Base-by-base conservation (phyloP, 2,329 filamentous ascomycete genomes). In the Fusarium sp. region DNA sequence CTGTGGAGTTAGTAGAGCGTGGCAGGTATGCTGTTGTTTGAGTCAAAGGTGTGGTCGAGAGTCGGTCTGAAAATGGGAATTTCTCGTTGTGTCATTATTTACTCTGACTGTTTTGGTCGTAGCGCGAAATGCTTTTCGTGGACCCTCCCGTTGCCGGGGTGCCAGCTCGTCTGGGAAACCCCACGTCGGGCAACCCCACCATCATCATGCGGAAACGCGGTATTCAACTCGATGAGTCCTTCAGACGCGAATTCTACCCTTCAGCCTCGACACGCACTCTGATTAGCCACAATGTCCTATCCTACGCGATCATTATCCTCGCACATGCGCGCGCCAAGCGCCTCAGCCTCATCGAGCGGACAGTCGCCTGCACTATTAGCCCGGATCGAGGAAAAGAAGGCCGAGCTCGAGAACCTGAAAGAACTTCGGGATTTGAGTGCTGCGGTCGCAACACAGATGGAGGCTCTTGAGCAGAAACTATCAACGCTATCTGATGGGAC, bases 331-430 rank as follows among this genome's bases (percentile, higher is more conserved):
- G 88, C 90, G 73, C 83, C 88, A 37, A 89, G 89, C 73, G 80
- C 82, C 47, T 82, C 84, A 3, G 80, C 83, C 27, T 80, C 84
- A 6, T 79, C 82, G 30, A 83, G 85, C 54, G 87, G 89, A 50
- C 91, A 93, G 79, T 92, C 92, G 2, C 89, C 92, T 1, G 88
- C 89, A 28, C 84, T 96, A 15, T 82, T 92, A 55, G 89, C 92
- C 46, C 91, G 93, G 69, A 94, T 97, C 77, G 90, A 92, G 69
- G 93, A 96, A 82, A 97, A 97, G 85, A 94, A 92, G 80, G 89
- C 90, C 57, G 94, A 97, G 79, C 86, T 97, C 7, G 92, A 94
- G 73, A 93, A 90, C 74, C 84, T 96, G 62, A 92, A 89, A 77
- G 91, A 96, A 78, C 82, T 97, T 54, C 89, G 92, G 72, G 91